A percentile compares a stretch with the other conserved stretches of the same genome.
Conservation (phyloP, 202 grass and related monocot species). For the Elaeis oleifera region DNA sequence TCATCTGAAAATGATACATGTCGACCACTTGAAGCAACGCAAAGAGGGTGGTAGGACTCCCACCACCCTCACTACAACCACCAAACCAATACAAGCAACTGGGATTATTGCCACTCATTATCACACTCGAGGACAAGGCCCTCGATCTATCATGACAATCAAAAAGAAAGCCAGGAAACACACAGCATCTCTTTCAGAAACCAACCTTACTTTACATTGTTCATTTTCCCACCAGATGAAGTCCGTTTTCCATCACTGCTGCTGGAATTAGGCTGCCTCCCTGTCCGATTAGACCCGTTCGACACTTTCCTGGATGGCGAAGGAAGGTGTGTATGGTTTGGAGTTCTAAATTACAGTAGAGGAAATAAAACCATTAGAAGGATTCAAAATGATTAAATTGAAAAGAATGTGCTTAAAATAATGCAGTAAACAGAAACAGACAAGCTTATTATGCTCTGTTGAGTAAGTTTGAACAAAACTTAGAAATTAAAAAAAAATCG, state of each 20-base stretch:
- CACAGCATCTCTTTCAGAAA: slow-evolving; percentile 32
- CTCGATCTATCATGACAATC: slow-evolving; percentile 48
- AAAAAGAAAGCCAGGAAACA: slow-evolving; percentile 33
- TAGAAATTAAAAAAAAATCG: too few species aligned
- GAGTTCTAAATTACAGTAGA: slow-evolving; percentile 45
- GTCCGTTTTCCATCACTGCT: slow-evolving; percentile 52
- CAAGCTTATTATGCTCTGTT: too few species aligned
- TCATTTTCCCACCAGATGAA: slow-evolving; percentile 63
- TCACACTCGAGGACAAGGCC: slow-evolving; percentile 49
- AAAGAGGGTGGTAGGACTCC: slow-evolving; percentile 40
- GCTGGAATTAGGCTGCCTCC: slow-evolving; percentile 37
- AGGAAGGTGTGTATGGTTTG: slow-evolving; percentile 65
- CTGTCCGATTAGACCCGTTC: slow-evolving; percentile 55
- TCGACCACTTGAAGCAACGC: slow-evolving; percentile 29
- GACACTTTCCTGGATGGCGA: slow-evolving; percentile 57
- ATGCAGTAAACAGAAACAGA: too few species aligned
- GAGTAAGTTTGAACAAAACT: too few species aligned
- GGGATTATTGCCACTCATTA: slow-evolving; percentile 61
- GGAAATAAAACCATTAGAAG: slow-evolving; percentile 2
- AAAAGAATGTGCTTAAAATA: slow-evolving; percentile 5
- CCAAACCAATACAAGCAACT: slow-evolving; percentile 52
- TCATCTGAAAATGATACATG: slow-evolving; percentile 23
- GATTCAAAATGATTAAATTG: not conserved
- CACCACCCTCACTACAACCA: slow-evolving; percentile 30
- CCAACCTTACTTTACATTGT: slow-evolving; percentile 44